phyloP scores from a whole-genome alignment of 2,329 filamentous ascomycete genomes.

The Trichoderma sp. region DNA sequence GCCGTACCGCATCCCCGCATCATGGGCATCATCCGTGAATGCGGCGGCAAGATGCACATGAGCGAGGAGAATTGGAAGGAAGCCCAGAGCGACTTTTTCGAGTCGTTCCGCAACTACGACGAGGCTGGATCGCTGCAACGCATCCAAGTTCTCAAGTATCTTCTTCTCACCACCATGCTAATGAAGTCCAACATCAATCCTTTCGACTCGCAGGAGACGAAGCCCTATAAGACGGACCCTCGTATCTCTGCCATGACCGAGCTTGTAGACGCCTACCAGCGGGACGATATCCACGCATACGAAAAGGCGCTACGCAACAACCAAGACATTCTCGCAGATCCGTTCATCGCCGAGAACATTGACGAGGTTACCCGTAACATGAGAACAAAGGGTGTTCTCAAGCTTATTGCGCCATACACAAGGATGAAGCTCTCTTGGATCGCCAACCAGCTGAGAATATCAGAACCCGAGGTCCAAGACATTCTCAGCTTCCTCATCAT shows the following conservation, averaged over 20 bases:
- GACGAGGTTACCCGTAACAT: constrained; percentile 98
- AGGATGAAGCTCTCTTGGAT: constrained; percentile 88
- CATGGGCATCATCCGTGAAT: constrained; percentile 98
- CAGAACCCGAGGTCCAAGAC: constrained; percentile 83
- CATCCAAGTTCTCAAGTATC: constrained; percentile 96
- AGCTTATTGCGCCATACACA: constrained; percentile 92
- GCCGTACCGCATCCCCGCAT: constrained; percentile 98
- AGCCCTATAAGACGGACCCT: constrained; percentile 94
- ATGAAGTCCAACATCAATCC: constrained; percentile 99
- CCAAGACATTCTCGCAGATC: constrained; percentile 84
- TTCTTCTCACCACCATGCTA: constrained; percentile 95
- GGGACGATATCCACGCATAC: constrained; percentile 90
- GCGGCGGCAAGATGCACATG: constrained; percentile 99
- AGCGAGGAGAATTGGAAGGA: constrained; percentile 99
- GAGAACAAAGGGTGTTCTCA: constrained; percentile 92
- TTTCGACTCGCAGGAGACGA: constrained; percentile 97
- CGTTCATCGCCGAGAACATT: constrained; percentile 98
- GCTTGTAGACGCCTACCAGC: constrained; percentile 93
- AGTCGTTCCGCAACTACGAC: constrained; percentile 98
- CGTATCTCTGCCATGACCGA: constrained; percentile 97
- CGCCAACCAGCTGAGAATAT: constrained; percentile 83
- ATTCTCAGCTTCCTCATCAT: constrained; percentile 95
- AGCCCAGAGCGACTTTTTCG: constrained; percentile 96
- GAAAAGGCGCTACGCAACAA: constrained; percentile 85
- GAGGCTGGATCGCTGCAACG: constrained; percentile 94